Percentiles rank a stretch among this genome's conserved stretches.
Evolutionary conservation across 2,329 filamentous ascomycete genomes (phyloP).

Genomic region (Curvularia spicifera): DNA sequence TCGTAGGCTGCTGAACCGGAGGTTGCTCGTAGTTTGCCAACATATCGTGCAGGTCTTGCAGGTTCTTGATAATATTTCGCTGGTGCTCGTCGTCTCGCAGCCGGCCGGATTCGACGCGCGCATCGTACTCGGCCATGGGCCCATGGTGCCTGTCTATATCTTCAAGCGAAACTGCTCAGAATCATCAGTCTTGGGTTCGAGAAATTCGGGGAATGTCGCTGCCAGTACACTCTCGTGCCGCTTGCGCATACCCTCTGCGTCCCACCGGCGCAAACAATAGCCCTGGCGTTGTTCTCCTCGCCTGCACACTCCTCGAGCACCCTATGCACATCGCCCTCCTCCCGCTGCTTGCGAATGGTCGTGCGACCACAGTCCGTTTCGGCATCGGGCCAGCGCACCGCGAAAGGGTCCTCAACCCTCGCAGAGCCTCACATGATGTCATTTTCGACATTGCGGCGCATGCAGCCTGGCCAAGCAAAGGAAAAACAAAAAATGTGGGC

Average conservation of each 20-base stretch:
- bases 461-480: neutral
- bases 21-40: slow-evolving; percentile 76
- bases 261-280: slow-evolving; percentile 17
- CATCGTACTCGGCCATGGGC: slow-evolving; percentile 87
- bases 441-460: slow-evolving; percentile 26
- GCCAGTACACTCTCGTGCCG: slow-evolving; percentile 31
- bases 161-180: slow-evolving; percentile 18
- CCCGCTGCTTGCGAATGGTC: slow-evolving; percentile 4
- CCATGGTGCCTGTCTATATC: slow-evolving; percentile 54
- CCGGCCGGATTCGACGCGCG: slow-evolving; percentile 73
- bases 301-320: slow-evolving; percentile 28
- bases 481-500: neutral
- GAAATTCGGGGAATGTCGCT: neutral
- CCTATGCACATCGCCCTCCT: slow-evolving; percentile 38
- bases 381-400: slow-evolving; percentile 30
- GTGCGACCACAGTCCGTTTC: slow-evolving; percentile 15
- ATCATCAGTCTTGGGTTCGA: slow-evolving; percentile 15
- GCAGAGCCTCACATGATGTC: slow-evolving; percentile 46
- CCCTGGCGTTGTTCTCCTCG: slow-evolving; percentile 11
- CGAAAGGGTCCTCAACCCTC: slow-evolving; percentile 37
- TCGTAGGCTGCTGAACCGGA: slow-evolving; percentile 75
- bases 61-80: slow-evolving; percentile 83
- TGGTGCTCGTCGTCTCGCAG: slow-evolving; percentile 91
- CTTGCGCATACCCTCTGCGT: slow-evolving; percentile 40
- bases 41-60: slow-evolving; percentile 88